Evolutionary conservation across 306 rosid genomes (phyloP), one percentile per base, ranked within the genome.

Genomic region (Gillenia trifoliata): DNA sequence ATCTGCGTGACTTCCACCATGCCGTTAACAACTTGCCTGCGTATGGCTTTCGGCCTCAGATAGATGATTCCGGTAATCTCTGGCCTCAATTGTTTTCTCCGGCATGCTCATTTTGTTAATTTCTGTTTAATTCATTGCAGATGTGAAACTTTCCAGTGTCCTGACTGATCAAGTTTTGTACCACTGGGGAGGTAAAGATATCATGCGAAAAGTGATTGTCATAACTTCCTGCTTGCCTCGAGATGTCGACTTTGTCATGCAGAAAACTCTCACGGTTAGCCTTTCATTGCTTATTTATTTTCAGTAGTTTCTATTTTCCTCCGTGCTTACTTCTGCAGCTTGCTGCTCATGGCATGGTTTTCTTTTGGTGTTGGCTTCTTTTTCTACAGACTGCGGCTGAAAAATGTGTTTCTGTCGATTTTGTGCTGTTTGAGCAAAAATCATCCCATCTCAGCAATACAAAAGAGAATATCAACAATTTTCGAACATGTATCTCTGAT

Each of bases 131-230:
- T 81, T 64, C 26, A 22, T 71, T 36, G 49, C 86, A 91, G 94
- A 81, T 81, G 78, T 81, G 67, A 84, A 83, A 86, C 68, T 91
- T 74, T 87, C 97, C 6, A 87, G 74, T 64, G 86, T 91, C 47
- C 57, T 89, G 71, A 86, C 83, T 22, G 91, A 89, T 71, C 86
- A 74, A 77, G 90, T 91, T 30, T 57, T 91, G 82, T 91, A 82
- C 77, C 86, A 93, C 40, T 89, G 94, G 94, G 87, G 84, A 83
- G 87, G 88, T 65, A 86, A 83, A 86, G 92, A 91, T 70, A 88
- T 87, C 64, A 87, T 78, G 88, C 87, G 83, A 73, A 91, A 83
- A 83, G 97, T 88, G 41, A 71, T 87, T 60, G 77, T 89, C 65
- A 47, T 91, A 54, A 89, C 88, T 75, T 85, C 94, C 25, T 65